Percentiles rank a stretch among this genome's conserved stretches.
phyloP scores from a whole-genome alignment of 2,329 filamentous ascomycete genomes.

The Scedosporium minutisporum region DNA sequence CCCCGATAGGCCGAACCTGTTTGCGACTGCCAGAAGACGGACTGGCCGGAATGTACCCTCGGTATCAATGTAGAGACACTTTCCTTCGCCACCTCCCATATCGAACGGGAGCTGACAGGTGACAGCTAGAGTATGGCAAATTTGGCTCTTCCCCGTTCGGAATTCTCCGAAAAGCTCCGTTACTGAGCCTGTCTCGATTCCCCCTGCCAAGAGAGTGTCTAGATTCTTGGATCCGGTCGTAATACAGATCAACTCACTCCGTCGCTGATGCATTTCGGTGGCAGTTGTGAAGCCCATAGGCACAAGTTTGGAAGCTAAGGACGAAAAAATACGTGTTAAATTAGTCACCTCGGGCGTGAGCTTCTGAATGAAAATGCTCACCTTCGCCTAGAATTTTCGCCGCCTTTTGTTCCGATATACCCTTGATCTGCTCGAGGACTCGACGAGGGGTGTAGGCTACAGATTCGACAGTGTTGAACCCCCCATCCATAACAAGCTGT shows the following conservation, averaged over 20 bases:
- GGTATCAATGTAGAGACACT: slow-evolving; percentile 97
- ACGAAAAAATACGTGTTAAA: background rate
- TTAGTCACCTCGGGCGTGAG: slow-evolving; percentile 7
- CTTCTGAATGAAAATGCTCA: slow-evolving; percentile 24
- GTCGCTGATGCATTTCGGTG: slow-evolving; percentile 95
- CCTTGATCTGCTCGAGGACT: slow-evolving; percentile 87
- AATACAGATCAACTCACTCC: slow-evolving; percentile 95
- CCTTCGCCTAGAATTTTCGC: slow-evolving; percentile 84
- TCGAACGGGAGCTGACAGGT: slow-evolving; percentile 97
- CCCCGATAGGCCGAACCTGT: slow-evolving; percentile 86
- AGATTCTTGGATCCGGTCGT: slow-evolving; percentile 97
- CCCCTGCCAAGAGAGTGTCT: slow-evolving; percentile 87
- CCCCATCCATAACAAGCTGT: slow-evolving; percentile 82
- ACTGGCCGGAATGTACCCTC: slow-evolving; percentile 96
- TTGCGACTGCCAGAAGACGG: slow-evolving; percentile 80
- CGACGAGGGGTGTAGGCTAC: slow-evolving; percentile 85
- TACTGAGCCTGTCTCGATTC: slow-evolving; percentile 92
- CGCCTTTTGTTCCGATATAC: slow-evolving; percentile 95
- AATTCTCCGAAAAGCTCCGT: slow-evolving; percentile 99
- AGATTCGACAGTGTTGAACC: slow-evolving; percentile 90
- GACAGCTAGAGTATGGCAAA: slow-evolving; percentile 96
- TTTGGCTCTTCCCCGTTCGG: slow-evolving; percentile 94
- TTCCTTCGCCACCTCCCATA: slow-evolving; percentile 97
- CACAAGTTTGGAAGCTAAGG: slow-evolving; percentile 88
- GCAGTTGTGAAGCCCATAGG: slow-evolving; percentile 99